Evolutionary conservation across 208 protist genomes (phyloP).

Genomic region (Crithidia brevicula): DNA sequence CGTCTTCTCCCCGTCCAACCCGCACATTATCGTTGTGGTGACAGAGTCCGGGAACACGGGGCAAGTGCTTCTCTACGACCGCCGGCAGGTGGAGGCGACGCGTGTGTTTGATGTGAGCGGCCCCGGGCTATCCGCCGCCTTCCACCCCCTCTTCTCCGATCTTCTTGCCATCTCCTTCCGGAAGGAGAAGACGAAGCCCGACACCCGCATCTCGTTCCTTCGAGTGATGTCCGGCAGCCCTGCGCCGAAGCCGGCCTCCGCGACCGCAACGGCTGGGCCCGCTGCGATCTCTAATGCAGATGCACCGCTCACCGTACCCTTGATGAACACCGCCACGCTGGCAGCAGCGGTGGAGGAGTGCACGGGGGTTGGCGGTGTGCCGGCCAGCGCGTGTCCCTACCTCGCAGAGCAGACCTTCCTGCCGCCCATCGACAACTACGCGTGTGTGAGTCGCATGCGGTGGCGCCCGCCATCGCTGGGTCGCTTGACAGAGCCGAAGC

Average conservation of each 20-base stretch:
- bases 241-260: not conserved
- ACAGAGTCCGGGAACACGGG: slow-evolving; percentile 63
- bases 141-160: slow-evolving; percentile 83
- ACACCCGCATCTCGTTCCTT: slow-evolving; percentile 75
- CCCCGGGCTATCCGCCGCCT: slow-evolving; percentile 58
- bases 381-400: slow-evolving; percentile 22
- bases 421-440: slow-evolving; percentile 68
- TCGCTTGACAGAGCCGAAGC: slow-evolving; percentile 21
- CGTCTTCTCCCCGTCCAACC: slow-evolving; percentile 78
- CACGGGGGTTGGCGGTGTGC: not conserved
- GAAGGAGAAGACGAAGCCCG: slow-evolving; percentile 66
- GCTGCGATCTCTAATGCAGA: not conserved
- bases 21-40: slow-evolving; percentile 73
- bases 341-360: slow-evolving; percentile 3
- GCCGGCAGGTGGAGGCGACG: slow-evolving; percentile 66
- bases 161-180: slow-evolving; percentile 79
- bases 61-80: slow-evolving; percentile 78
- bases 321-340: not conserved
- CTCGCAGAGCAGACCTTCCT: slow-evolving; percentile 49
- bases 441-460: slow-evolving; percentile 57
- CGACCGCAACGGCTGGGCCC: not conserved
- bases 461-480: slow-evolving; percentile 65
- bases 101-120: slow-evolving; percentile 53
- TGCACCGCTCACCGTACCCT: not conserved
- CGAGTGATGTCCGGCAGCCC: slow-evolving; percentile 19